These are phyloP conservation scores for Microdochium nivale DNA, from an alignment of 2,329 filamentous ascomycete species.

Conservation along the genomic window DNA sequence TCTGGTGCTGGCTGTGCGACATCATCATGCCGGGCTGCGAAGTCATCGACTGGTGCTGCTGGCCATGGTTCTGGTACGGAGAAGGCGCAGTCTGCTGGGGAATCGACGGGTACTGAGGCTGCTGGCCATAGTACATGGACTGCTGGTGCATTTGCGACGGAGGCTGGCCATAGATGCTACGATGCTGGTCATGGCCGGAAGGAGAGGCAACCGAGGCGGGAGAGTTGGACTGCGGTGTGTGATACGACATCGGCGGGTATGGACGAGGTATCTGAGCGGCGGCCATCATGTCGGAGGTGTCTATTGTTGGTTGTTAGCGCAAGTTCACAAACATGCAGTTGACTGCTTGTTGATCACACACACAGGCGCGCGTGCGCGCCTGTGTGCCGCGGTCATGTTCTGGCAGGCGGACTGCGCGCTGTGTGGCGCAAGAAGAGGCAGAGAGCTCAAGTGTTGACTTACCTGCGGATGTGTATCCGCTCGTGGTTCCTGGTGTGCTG, in stretches of 20 bases:
- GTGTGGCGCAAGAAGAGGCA: slow-evolving; percentile 6
- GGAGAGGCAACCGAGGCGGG: slow-evolving; percentile 88
- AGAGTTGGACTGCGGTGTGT: slow-evolving; percentile 91
- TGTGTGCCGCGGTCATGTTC: too few species aligned
- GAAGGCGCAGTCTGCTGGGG: slow-evolving; percentile 51
- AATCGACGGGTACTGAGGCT: slow-evolving; percentile 58
- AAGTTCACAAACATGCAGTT: slow-evolving; percentile 4
- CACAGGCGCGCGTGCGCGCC: background rate
- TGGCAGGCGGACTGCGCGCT: slow-evolving; percentile 1
- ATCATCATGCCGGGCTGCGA: slow-evolving; percentile 60
- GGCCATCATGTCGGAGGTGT: slow-evolving; percentile 61
- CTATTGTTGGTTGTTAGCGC: slow-evolving; percentile 23
- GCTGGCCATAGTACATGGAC: slow-evolving; percentile 67
- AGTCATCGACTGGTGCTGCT: slow-evolving; percentile 50
- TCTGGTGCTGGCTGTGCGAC: slow-evolving; percentile 50
- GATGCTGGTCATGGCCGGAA: slow-evolving; percentile 80
- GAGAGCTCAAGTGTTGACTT: slow-evolving; percentile 27
- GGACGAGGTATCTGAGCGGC: slow-evolving; percentile 61
- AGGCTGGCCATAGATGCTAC: slow-evolving; percentile 76
- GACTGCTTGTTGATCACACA: background rate
- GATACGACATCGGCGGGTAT: slow-evolving; percentile 84
- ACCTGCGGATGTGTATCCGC: slow-evolving; percentile 84
- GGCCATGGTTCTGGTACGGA: slow-evolving; percentile 50
- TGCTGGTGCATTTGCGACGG: slow-evolving; percentile 70
- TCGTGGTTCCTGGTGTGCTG: slow-evolving; percentile 71